A percentile compares a stretch with the other conserved stretches of the same genome.
phyloP scores from a whole-genome alignment of 768 basidiomycete species.

The Lentinula guzmanii region DNA sequence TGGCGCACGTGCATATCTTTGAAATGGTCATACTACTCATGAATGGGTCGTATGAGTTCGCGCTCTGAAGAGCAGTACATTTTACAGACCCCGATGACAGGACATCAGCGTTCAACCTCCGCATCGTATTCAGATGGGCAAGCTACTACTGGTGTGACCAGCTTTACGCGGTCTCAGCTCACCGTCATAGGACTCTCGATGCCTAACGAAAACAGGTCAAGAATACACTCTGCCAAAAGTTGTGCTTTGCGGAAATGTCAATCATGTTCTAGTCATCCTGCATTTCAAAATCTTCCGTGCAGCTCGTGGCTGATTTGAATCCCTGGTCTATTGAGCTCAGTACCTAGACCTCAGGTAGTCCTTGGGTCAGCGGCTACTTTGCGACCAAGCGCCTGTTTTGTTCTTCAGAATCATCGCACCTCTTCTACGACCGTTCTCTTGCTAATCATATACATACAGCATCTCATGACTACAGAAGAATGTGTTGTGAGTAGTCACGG shows the following conservation, averaged over 20 bases:
- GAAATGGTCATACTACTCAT: no score
- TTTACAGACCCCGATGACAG: no score
- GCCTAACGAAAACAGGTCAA: background rate
- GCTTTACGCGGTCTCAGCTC: background rate
- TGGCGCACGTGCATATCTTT: no score
- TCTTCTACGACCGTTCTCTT: no score
- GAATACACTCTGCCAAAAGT: background rate
- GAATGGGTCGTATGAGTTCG: no score
- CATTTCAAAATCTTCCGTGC: background rate
- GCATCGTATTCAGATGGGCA: no score
- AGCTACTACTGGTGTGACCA: background rate
- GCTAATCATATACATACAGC: background rate
- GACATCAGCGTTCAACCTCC: no score
- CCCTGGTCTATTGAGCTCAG: background rate
- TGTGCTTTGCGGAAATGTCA: background rate
- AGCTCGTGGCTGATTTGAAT: background rate
- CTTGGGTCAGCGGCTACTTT: no score
- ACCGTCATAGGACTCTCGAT: background rate
- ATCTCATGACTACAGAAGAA: background rate
- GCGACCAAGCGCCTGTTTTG: no score
- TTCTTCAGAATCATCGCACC: no score
- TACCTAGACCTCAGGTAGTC: no score
- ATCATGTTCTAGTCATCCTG: background rate
- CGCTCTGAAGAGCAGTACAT: no score
- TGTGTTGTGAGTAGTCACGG: background rate